Evolutionary conservation across 225 moss, liverwort and hornwort species (phyloP), one percentile per base, ranked within the genome.

Genomic region (Straminergon stramineum): DNA sequence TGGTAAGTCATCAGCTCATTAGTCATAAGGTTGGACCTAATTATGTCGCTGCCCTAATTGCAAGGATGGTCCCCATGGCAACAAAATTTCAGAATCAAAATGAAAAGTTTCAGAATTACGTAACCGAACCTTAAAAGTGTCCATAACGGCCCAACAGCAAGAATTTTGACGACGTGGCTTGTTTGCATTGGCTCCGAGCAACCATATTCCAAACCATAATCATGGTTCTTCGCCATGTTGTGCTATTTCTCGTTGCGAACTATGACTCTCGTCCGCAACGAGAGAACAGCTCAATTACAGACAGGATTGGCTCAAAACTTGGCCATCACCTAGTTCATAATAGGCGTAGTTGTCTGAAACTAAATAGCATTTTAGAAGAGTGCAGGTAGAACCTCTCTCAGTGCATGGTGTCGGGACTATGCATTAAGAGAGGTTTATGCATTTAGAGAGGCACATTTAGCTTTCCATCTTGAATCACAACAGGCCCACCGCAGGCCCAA

Each of bases 1-100:
- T 19, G 92, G 94, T 93, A 68, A 90, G 87, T 60, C 75, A 80
- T 61, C 58, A 57, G 31, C 73, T 62, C 35, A 70, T 58, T 56
- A 57, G 20, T 75, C 41, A 4, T 26, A 23, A 28, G 39, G 80
- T 58, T 58, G 18, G 31, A 81, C 43, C 81, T 30, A 61, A 21
- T 22, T 30, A 45, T 63, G 45, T n/a, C 27, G 34, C 39, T 82
- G 32, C 24, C 43, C 82, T 5, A 63, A 45, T 82, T 45, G 82
- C 45, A 63, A 63, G 18, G 39, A 79, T 60, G 17, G 2, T 24
- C 16, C 31, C 8, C 30, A 41, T 79, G 56, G 37, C 56, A 79
- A 57, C 39, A 35, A 79, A 7, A 58, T 58, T 39, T 58, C n/a
- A 27, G 58, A 79, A 58, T 58, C 11, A 58, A 39, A 39, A 79